phyloP scores from a whole-genome alignment of 768 basidiomycete species.

The Kwoniella heveanensis region DNA sequence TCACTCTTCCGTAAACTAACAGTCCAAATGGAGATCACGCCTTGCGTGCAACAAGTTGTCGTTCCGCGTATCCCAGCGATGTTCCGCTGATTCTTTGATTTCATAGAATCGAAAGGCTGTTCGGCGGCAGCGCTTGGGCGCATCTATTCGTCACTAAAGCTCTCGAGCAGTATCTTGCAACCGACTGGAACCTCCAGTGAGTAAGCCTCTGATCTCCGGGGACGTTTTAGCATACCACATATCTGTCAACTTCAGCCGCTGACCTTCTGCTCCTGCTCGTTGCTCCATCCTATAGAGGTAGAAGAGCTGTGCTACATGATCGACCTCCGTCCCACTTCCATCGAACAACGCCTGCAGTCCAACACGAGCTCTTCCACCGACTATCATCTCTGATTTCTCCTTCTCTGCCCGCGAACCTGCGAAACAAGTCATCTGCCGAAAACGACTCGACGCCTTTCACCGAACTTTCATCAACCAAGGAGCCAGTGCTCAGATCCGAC shows the following conservation, averaged over 20 bases:
- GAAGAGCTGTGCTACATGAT: constrained; percentile 79
- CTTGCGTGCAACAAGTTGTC: too few species aligned
- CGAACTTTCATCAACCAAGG: constrained; percentile 62
- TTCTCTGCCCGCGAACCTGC: constrained; percentile 1
- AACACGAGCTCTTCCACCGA: constrained; percentile 67
- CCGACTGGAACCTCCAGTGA: constrained; percentile 76
- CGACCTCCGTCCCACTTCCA: constrained; percentile 86
- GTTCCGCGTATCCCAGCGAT: too few species aligned
- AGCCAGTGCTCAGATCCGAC: constrained; percentile 66
- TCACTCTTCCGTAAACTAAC: too few species aligned
- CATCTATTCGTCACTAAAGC: constrained; percentile 92
- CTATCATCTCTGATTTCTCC: background rate
- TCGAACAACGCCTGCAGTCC: constrained; percentile 67
- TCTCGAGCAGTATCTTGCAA: constrained; percentile 71
- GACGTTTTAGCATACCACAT: too few species aligned
- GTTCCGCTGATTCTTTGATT: too few species aligned
- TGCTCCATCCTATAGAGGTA: too few species aligned
- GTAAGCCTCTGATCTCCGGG: constrained; percentile 48
- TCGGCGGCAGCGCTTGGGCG: constrained; percentile 78
- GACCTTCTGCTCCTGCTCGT: background rate
- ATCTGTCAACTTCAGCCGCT: too few species aligned
- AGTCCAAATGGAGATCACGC: too few species aligned
- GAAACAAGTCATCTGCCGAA: constrained; percentile 33
- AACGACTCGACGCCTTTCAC: constrained; percentile 60
- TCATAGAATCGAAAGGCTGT: constrained; percentile 76